Percentiles rank a stretch among this genome's conserved stretches.
These are phyloP conservation scores for Tetragonia tetragonoides DNA, from an alignment of 148 eudicot genomes.

Conservation along the genomic window DNA sequence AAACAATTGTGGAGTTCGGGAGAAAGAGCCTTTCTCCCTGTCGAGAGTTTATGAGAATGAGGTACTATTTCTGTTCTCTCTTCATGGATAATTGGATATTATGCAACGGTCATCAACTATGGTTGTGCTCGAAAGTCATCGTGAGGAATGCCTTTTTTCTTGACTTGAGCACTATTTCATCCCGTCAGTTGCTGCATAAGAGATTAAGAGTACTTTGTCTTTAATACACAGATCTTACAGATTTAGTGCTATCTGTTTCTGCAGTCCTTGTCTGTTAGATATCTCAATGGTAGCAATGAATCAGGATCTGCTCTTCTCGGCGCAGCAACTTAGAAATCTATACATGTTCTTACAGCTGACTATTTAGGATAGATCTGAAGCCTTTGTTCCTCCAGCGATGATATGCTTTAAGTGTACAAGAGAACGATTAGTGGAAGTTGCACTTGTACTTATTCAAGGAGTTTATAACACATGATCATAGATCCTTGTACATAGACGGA, in stretches of 20 bases:
- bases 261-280: constrained; percentile 54
- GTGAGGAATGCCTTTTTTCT: neutral
- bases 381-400: neutral
- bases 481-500: constrained; percentile 12
- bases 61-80: constrained; percentile 35
- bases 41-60: constrained; percentile 50
- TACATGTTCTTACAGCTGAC: neutral
- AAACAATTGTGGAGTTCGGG: constrained; percentile 57
- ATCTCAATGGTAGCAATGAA: constrained; percentile 47
- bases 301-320: constrained; percentile 42
- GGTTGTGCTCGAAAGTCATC: neutral
- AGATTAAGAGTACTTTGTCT: neutral
- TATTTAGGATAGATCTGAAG: constrained; percentile 4
- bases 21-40: constrained; percentile 77
- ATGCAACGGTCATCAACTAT: neutral
- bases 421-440: neutral
- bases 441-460: neutral
- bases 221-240: neutral
- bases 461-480: neutral
- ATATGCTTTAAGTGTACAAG: neutral
- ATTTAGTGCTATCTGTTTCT: constrained; percentile 19
- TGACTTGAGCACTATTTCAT: neutral
- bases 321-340: constrained; percentile 23
- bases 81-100: neutral
- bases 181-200: neutral